Conservation (phyloP, 257 asterid species). For the Solanum habrochaites region DNA sequence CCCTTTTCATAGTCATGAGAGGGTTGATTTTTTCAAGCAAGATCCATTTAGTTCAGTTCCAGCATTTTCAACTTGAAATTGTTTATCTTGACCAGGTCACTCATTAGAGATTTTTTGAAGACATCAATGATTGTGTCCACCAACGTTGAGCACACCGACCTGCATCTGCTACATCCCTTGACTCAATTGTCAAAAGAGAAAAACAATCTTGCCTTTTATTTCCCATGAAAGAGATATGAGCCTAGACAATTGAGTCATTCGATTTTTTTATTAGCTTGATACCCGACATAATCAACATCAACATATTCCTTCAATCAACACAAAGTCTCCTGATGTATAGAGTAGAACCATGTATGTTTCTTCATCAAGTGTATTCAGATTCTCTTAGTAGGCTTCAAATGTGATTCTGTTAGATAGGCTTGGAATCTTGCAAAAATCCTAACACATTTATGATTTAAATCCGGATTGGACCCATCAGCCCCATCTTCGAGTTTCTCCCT, state of each 20-base stretch:
- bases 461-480: neutral
- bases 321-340: neutral
- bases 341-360: neutral
- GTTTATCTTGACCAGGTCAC: neutral
- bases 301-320: neutral
- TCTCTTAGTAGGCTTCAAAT: neutral
- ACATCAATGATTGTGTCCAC: neutral
- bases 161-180: neutral
- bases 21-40: neutral
- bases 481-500: neutral
- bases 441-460: no score
- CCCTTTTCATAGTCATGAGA: neutral
- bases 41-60: neutral
- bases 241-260: no score
- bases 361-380: neutral
- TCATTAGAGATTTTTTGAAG: neutral
- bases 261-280: no score
- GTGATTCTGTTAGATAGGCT: neutral
- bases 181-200: neutral
- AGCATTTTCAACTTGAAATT: neutral
- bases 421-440: no score
- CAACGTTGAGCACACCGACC: neutral
- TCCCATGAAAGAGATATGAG: no score
- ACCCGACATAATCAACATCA: neutral
- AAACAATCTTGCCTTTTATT: no score